Base-by-base conservation (phyloP, 2,329 filamentous ascomycete species). In the Alternaria sp. region DNA sequence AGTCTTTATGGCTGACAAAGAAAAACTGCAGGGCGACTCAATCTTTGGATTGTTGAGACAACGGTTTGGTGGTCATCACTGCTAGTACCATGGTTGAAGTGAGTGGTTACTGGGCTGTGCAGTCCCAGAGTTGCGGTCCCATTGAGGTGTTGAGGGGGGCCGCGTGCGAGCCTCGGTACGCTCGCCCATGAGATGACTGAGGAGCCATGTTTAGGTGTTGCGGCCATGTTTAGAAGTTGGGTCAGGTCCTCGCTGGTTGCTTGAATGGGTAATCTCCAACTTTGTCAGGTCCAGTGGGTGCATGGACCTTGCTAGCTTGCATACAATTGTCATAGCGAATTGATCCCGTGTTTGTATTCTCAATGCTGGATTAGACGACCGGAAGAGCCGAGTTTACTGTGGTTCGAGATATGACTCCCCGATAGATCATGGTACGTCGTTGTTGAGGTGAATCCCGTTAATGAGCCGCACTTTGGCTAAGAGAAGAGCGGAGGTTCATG, bases 21-120 rank as follows among this genome's bases (percentile, higher is more conserved):
- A 62, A 62, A 62, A 56, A 62, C 43, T 62, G 45, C 51, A 62
- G 59, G 50, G 59, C 34, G 59, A 62, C 51, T 62, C 60, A 62
- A 62, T 49, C 56, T 50, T 62, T 62, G 60, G 55, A 59, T 59
- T 62, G 51, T 54, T 56, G 60, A 44, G 60, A 59, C 52, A 58
- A 62, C 59, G 45, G 56, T 48, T 54, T 50, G 49, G 51, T 62
- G 44, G 60, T 52, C 50, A 56, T 55, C 38, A 59, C 56, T 59
- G 52, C 60, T 56, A 62, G 55, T 62, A 59, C 56, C 56, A 53
- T 44, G 55, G 60, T 59, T 62, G 56, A 43, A 53, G 55, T 52
- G 55, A 58, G 55, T 58, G 48, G 55, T 58, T 58, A 32, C 55
- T 58, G 46, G 55, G 55, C 55, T 58, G 41, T 58, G 55, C 48